These are phyloP conservation scores for Sporothrix pseudoabietina DNA, from an alignment of 2,329 filamentous ascomycete genomes.

Conservation along the genomic window DNA sequence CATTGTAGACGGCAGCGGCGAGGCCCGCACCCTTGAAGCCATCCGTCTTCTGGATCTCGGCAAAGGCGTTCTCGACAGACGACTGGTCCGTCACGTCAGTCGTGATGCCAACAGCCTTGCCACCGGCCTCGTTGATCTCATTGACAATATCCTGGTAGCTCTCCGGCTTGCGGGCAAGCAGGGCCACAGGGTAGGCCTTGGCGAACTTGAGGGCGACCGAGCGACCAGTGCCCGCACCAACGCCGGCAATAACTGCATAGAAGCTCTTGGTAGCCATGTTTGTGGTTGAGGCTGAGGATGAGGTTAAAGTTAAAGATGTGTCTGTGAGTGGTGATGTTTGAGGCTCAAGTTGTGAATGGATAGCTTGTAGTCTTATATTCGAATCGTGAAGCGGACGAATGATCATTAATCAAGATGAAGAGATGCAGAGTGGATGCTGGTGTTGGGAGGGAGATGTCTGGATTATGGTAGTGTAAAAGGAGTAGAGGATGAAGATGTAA, in stretches of 20 bases:
- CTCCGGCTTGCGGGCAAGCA: constrained; percentile 69
- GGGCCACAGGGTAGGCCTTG: constrained; percentile 68
- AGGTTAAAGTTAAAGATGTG: background rate
- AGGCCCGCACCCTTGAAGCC: constrained; percentile 55
- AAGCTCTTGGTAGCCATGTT: constrained; percentile 47
- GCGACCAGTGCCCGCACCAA: constrained; percentile 64
- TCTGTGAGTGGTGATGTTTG: background rate
- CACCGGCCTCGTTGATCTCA: constrained; percentile 69
- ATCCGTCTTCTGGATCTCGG: constrained; percentile 59
- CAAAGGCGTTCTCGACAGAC: constrained; percentile 60
- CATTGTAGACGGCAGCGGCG: constrained; percentile 72
- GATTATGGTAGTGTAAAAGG: background rate
- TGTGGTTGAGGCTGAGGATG: background rate
- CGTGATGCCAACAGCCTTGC: constrained; percentile 69
- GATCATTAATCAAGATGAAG: constrained; percentile 14
- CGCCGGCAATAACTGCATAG: constrained; percentile 70
- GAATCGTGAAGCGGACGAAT: background rate
- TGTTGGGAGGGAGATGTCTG: background rate
- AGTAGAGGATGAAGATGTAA: background rate
- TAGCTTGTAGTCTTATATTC: background rate
- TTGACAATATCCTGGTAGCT: constrained; percentile 67
- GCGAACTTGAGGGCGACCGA: constrained; percentile 59
- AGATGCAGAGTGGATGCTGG: background rate
- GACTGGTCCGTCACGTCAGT: constrained; percentile 62
- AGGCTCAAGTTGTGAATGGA: background rate